Evolutionary conservation across 1,284 basidiomycete genomes (phyloP).

Genomic region (Rhodotorula sp.): DNA sequence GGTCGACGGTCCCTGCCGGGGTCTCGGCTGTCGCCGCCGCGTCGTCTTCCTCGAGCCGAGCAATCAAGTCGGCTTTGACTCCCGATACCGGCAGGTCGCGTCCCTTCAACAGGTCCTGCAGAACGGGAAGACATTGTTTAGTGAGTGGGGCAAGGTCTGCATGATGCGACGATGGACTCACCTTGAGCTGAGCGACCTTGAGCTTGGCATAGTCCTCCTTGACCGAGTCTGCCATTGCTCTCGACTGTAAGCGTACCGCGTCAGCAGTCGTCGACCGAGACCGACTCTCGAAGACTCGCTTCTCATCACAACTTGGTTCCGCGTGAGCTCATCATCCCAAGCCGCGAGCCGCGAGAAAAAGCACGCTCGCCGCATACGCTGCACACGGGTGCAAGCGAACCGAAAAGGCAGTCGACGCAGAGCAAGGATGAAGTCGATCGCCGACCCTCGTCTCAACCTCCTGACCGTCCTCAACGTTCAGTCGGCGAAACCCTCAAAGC

Average conservation of each 20-base stretch:
- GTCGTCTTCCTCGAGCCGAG: constrained; percentile 18
- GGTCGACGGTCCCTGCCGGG: background rate
- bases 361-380: too few relatives aligned
- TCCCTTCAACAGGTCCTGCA: constrained; percentile 38
- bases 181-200: constrained; percentile 39
- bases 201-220: constrained; percentile 17
- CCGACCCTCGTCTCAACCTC: constrained; percentile 56
- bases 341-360: too few relatives aligned
- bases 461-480: constrained; percentile 86
- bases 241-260: too few relatives aligned
- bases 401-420: background rate
- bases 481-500: constrained; percentile 58
- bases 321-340: too few relatives aligned
- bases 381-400: too few relatives aligned
- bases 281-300: too few relatives aligned
- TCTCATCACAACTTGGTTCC: too few relatives aligned
- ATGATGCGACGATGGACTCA: background rate
- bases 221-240: background rate
- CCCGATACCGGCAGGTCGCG: constrained; percentile 30
- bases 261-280: too few relatives aligned
- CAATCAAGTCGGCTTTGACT: constrained; percentile 41
- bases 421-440: constrained; percentile 8
- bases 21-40: background rate
- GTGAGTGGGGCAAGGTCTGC: background rate
- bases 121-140: background rate